Evolutionary conservation across 805 yeast species (phyloP).

Genomic region (Cyberlindnera maritima): DNA sequence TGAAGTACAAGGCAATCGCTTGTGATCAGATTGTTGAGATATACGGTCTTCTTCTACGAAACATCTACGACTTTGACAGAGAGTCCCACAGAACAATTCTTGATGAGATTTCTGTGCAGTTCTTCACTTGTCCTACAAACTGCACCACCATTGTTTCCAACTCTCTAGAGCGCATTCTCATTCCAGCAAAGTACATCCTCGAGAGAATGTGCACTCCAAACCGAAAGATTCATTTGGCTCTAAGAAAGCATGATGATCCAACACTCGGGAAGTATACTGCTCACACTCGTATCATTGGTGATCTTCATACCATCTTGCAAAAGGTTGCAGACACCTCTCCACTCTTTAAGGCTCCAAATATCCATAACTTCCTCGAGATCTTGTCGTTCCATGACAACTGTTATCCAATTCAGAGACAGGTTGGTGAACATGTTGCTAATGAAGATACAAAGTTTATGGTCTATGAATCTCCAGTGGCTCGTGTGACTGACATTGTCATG

Average conservation of each 20-base stretch:
- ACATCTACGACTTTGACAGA: slow-evolving; percentile 63
- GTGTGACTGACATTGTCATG: slow-evolving; percentile 41
- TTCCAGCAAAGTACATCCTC: slow-evolving; percentile 8
- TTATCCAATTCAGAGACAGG: slow-evolving; percentile 52
- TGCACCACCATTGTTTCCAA: slow-evolving; percentile 46
- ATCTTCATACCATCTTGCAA: slow-evolving; percentile 19
- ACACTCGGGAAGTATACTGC: slow-evolving; percentile 12
- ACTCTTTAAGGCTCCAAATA: slow-evolving; percentile 30
- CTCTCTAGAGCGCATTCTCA: slow-evolving; percentile 7
- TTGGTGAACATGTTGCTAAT: slow-evolving; percentile 65
- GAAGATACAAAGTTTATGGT: slow-evolving; percentile 50
- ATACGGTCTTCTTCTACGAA: slow-evolving; percentile 47
- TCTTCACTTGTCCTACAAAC: slow-evolving; percentile 86
- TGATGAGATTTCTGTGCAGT: slow-evolving; percentile 73
- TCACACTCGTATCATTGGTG: slow-evolving; percentile 15
- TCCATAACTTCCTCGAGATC: slow-evolving; percentile 31
- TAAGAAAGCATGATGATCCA: slow-evolving; percentile 33
- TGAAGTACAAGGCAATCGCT: slow-evolving; percentile 44
- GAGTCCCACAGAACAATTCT: slow-evolving; percentile 84
- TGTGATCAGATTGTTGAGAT: slow-evolving; percentile 53
- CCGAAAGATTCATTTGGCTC: slow-evolving; percentile 24
- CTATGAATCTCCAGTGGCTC: slow-evolving; percentile 47
- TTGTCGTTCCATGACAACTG: slow-evolving; percentile 54
- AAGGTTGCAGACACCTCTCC: slow-evolving; percentile 31
- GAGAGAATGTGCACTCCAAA: slow-evolving; percentile 2